These are phyloP conservation scores for Trichoderma sp. DNA, from an alignment of 2,329 filamentous ascomycete genomes.

Conservation along the genomic window DNA sequence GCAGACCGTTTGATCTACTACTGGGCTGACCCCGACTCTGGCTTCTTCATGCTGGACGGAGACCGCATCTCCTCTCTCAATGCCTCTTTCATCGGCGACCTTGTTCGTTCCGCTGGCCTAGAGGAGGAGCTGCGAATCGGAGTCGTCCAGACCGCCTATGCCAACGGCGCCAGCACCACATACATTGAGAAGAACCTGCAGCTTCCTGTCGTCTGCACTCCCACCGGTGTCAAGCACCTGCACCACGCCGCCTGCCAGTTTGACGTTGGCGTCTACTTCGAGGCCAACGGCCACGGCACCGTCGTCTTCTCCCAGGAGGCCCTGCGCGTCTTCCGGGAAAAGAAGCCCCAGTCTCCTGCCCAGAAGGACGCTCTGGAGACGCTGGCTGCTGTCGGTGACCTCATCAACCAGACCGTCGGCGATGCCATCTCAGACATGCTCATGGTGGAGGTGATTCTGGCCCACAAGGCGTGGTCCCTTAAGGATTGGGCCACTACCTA, in stretches of 20 bases:
- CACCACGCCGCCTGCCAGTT: slow-evolving; percentile 96
- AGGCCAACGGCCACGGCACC: slow-evolving; percentile 97
- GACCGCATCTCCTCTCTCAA: slow-evolving; percentile 95
- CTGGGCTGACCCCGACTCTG: slow-evolving; percentile 77
- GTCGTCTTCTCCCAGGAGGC: slow-evolving; percentile 90
- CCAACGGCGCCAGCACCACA: slow-evolving; percentile 90
- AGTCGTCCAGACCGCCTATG: slow-evolving; percentile 96
- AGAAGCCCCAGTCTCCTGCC: slow-evolving; percentile 84
- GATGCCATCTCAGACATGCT: slow-evolving; percentile 96
- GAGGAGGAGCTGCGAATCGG: slow-evolving; percentile 82
- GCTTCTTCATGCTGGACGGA: slow-evolving; percentile 91
- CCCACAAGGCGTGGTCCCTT: slow-evolving; percentile 89
- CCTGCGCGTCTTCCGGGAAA: slow-evolving; percentile 73
- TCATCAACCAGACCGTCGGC: slow-evolving; percentile 98
- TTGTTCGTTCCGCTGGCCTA: slow-evolving; percentile 77
- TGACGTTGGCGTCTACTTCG: slow-evolving; percentile 96
- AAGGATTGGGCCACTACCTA: slow-evolving; percentile 94
- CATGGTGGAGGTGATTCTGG: slow-evolving; percentile 92
- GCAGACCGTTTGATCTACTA: slow-evolving; percentile 96
- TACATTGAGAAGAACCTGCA: slow-evolving; percentile 88
- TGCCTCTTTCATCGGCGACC: slow-evolving; percentile 89
- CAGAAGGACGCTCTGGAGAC: slow-evolving; percentile 88
- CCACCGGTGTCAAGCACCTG: slow-evolving; percentile 95
- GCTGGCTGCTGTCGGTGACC: slow-evolving; percentile 77
- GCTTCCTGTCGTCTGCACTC: slow-evolving; percentile 88